phyloP scores from a whole-genome alignment of 2,329 filamentous ascomycete species.

The Colletotrichum caudatum region DNA sequence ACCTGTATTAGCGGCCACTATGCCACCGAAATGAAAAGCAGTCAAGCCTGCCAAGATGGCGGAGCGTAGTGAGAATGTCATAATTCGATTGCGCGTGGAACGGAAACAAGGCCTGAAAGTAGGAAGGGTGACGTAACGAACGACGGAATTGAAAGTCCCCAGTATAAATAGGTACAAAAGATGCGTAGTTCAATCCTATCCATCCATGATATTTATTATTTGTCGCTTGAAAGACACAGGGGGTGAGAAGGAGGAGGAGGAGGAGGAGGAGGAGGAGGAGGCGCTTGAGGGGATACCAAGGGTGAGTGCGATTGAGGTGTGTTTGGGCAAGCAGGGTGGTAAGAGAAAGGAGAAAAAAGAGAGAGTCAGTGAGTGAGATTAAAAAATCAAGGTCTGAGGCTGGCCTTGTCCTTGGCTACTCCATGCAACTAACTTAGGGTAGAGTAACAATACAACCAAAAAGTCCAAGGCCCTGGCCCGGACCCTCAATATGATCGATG shows the following conservation, averaged over 20 bases:
- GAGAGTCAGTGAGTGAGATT: neutral
- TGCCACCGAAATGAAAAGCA: conserved; percentile 14
- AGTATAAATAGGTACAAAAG: neutral
- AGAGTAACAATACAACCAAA: neutral
- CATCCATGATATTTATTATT: neutral
- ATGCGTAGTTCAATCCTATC: neutral
- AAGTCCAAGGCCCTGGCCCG: neutral
- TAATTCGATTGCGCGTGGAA: conserved; percentile 8
- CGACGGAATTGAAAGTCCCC: neutral
- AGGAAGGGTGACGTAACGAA: neutral
- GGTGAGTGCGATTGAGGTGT: neutral
- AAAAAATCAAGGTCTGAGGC: neutral
- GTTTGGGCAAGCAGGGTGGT: too few relatives aligned
- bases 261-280: too few relatives aligned
- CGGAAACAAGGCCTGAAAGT: neutral
- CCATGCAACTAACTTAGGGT: neutral
- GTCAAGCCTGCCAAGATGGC: conserved; percentile 12
- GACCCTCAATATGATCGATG: neutral
- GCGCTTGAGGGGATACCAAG: neutral
- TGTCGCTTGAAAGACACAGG: neutral
- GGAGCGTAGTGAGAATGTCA: conserved; percentile 10
- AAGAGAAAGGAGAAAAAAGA: too few relatives aligned
- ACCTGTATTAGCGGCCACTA: conserved; percentile 10
- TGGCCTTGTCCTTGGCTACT: neutral
- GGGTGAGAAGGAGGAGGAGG: too few relatives aligned